Evolutionary conservation across 495 filamentous ascomycete species (phyloP), one percentile per base, ranked within the genome.

Genomic region (Aspergillus nanangensis): DNA sequence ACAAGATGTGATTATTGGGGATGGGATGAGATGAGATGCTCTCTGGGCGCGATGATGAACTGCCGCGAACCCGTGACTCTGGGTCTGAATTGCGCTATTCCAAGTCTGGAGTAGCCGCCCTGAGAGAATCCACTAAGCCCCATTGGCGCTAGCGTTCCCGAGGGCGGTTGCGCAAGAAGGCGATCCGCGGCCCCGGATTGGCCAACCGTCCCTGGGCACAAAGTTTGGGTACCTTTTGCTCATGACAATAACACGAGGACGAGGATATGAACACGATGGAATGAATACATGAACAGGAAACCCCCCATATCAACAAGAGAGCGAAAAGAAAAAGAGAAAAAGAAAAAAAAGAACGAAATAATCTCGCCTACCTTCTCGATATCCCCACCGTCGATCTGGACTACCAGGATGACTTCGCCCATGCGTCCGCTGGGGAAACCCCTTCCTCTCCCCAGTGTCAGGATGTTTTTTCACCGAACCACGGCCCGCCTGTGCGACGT

Each of bases 11-110:
- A 42, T 32, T 38, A 41, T 24, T 43, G 50, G 23, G 21, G 32
- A 45, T 23, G 37, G 15, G 50, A 27, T 11, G 23, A 24, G 34
- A 52, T 38, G 38, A 36, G 33, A 34, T 50, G 40, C 47, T 44
- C 44, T 35, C 53, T 46, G 52, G 47, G 56, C n/a, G n/a, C n/a
- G n/a, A n/a, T n/a, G n/a, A n/a, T n/a, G n/a, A n/a, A n/a, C n/a
- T n/a, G n/a, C n/a, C 45, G 41, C 50, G 56, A 71, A 63, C 67
- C 65, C 67, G 67, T 71, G 67, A 70, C 67, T 66, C 61, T 62
- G 60, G 65, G 52, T 41, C 52, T 47, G 41, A 37, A 21, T 34
- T 22, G 36, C 51, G 57, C 65, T 68, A 70, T 48, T 36, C 66
- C 57, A 10, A 33, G 41, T 50, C 13, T 8, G 41, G 57, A 32